Evolutionary conservation across 495 filamentous ascomycete species (phyloP).

Genomic region (Penicillium verhagenii): DNA sequence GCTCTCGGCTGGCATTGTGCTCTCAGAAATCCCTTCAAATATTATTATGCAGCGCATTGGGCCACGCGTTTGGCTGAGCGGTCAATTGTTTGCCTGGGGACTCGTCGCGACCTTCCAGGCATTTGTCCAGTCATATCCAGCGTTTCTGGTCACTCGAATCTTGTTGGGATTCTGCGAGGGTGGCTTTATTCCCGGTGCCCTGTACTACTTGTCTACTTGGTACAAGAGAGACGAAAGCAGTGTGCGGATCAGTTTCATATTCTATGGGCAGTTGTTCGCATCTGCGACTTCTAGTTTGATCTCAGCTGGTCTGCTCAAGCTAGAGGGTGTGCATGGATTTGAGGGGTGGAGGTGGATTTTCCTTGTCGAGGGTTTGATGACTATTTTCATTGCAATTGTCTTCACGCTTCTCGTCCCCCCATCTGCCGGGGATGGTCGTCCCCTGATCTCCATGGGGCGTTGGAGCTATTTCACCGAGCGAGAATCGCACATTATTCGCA

Average conservation of each 20-base stretch:
- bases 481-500: constrained; percentile 41
- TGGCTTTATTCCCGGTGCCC: constrained; percentile 59
- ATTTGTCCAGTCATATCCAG: constrained; percentile 51
- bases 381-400: constrained; percentile 48
- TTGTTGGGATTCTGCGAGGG: constrained; percentile 56
- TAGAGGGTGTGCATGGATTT: constrained; percentile 48
- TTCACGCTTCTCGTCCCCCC: constrained; percentile 52
- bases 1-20: constrained; percentile 54
- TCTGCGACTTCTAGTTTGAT: constrained; percentile 53
- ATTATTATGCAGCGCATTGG: constrained; percentile 55
- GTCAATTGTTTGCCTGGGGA: constrained; percentile 59
- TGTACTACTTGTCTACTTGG: constrained; percentile 60
- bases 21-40: constrained; percentile 59
- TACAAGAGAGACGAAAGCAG: constrained; percentile 58
- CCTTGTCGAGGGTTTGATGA: constrained; percentile 55
- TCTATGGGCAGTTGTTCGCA: constrained; percentile 54
- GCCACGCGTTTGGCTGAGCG: constrained; percentile 52
- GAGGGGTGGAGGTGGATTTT: constrained; percentile 66
- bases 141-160: constrained; percentile 52
- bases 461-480: constrained; percentile 45
- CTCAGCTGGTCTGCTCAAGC: constrained; percentile 47
- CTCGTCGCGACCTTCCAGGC: constrained; percentile 58
- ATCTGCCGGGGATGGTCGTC: constrained; percentile 36
- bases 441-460: constrained; percentile 41
- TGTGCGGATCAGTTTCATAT: constrained; percentile 53